Evolutionary conservation across 2,329 filamentous ascomycete genomes (phyloP).

Genomic region (Pseudopithomyces chartarum): DNA sequence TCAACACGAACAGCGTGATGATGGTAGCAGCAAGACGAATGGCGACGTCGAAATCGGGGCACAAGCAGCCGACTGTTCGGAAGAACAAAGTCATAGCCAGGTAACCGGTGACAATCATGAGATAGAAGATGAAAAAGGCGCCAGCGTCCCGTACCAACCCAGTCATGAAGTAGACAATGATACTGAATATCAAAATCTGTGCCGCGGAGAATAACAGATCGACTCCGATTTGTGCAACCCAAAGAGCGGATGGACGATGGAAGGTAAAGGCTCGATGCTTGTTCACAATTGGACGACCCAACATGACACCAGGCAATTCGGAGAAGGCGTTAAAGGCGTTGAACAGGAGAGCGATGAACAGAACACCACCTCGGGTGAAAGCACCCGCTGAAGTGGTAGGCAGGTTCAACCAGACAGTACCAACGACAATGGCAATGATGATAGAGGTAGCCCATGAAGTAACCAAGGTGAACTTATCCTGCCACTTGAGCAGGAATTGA

Average conservation of each 20-base stretch:
- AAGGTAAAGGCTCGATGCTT: constrained; percentile 86
- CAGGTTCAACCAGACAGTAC: constrained; percentile 77
- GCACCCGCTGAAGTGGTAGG: constrained; percentile 68
- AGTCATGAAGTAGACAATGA: constrained; percentile 58
- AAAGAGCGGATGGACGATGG: constrained; percentile 79
- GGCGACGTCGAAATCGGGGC: constrained; percentile 82
- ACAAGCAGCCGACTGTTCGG: constrained; percentile 64
- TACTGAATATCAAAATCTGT: constrained; percentile 62
- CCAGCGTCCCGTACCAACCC: constrained; percentile 52
- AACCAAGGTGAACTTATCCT: constrained; percentile 77
- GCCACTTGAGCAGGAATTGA: constrained; percentile 84
- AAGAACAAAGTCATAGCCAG: constrained; percentile 53
- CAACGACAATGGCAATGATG: constrained; percentile 76
- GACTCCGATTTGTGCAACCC: constrained; percentile 81
- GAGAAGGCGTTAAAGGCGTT: constrained; percentile 87
- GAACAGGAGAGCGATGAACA: constrained; percentile 81
- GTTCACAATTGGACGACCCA: constrained; percentile 76
- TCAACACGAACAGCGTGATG: constrained; percentile 81
- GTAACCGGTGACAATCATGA: constrained; percentile 50
- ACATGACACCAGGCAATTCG: constrained; percentile 76
- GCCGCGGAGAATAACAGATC: constrained; percentile 74
- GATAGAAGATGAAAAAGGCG: constrained; percentile 54
- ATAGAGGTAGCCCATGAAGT: constrained; percentile 75
- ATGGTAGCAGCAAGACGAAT: constrained; percentile 79
- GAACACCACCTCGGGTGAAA: constrained; percentile 79